Base-by-base conservation (phyloP, 2,329 filamentous ascomycete species). In the Trichophyton schoenleinii region DNA sequence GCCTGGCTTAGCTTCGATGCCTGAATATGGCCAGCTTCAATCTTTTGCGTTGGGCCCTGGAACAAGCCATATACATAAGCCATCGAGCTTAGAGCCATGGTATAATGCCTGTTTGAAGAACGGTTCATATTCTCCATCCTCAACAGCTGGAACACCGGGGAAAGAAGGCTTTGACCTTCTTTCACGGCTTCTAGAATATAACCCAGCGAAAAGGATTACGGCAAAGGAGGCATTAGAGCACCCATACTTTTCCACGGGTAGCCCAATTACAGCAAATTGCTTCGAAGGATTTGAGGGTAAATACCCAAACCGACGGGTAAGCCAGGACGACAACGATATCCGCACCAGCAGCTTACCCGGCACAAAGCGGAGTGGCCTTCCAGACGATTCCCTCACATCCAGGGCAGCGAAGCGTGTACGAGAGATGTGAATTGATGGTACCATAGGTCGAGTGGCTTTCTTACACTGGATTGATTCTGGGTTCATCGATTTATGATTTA, bases 321-420 rank as follows among this genome's bases (percentile, higher is more conserved):
- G 88, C 68, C 87, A 95, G 68, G 94, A 99, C 69, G 91, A 96
- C 71, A 95, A 96, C 68, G 94, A 97, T 73, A 96, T 97, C 61
- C 81, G 89, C n/a, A 91, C 89, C 0, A 86, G 87, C 49, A 95
- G 90, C 72, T 74, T 96, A 41, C 90, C 92, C 0, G 94, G 92
- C 0, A 96, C 91, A 0, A 97, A 97, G 77, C 80, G 91, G 63
- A 92, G 87, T 65, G 92, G 88, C 0, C 70, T 96, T 46, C 88
- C 87, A 0, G 92, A 97, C 69, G 92, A 96, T 72, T 81, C 78
- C 59, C 70, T 95, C n/a, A 78, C 85, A 52, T 76, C 77, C 20
- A 70, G 79, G 61, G 78, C 80, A 13, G 71, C 78, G 13, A 83
- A 84, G 70, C 79, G 81, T 61, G 67, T 82, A 44, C 81, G 82